Percentiles rank a stretch among this genome's conserved stretches.
Evolutionary conservation across 164 flowering plant species (phyloP).

Genomic region (Brasenia schreberi): DNA sequence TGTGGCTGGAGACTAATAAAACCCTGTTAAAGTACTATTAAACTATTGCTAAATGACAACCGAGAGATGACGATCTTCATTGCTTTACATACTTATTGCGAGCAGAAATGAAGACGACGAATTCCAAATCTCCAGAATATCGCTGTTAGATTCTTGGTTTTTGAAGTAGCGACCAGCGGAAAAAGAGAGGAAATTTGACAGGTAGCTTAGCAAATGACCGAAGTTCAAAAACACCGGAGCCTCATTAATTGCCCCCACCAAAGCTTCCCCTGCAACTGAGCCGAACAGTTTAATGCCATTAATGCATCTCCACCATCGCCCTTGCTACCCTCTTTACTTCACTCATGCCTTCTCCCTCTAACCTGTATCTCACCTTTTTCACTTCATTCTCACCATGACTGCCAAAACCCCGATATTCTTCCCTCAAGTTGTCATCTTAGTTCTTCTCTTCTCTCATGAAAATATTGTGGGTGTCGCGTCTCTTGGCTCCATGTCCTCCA

Average conservation of each 20-base stretch:
- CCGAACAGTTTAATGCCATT: neutral
- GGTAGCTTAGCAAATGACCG: neutral
- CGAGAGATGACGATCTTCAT: no score
- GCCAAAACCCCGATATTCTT: neutral
- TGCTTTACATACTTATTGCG: neutral
- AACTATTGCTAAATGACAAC: no score
- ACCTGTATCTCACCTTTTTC: neutral
- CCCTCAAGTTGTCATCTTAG: neutral
- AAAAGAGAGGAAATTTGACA: neutral
- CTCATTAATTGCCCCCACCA: neutral
- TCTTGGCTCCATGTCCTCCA: constrained; percentile 85
- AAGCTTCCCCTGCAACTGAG: neutral
- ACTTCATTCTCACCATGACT: neutral
- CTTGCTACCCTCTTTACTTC: neutral
- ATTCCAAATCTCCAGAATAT: neutral
- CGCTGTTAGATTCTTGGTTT: neutral
- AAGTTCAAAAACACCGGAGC: neutral
- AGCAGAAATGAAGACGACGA: neutral
- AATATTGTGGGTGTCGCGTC: constrained; percentile 27
- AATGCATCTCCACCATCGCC: neutral
- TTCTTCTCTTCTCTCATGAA: constrained; percentile 7
- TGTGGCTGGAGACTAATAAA: no score
- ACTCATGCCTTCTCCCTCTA: constrained; percentile 14
- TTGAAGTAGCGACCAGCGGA: neutral
- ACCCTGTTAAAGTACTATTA: no score